phyloP scores from a whole-genome alignment of 176 grass and related monocot genomes.

The Aegilops bicornis region DNA sequence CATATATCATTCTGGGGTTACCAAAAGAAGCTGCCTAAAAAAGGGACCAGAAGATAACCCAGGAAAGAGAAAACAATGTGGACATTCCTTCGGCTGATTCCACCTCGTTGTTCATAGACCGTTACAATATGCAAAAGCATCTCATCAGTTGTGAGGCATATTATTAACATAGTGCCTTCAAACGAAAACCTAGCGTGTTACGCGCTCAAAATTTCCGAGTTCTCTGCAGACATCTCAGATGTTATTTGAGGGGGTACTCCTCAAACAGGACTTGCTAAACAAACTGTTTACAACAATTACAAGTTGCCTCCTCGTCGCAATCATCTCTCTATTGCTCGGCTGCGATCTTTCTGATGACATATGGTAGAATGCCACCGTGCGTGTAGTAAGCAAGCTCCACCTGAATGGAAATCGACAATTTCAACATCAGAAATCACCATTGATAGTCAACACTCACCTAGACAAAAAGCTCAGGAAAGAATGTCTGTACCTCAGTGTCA shows the following conservation, averaged over 20 bases:
- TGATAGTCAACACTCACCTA: background rate
- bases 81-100: background rate
- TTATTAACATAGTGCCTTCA: constrained; percentile 34
- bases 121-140: constrained; percentile 11
- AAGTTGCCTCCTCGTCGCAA: constrained; percentile 17
- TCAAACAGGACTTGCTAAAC: constrained; percentile 41
- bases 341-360: constrained; percentile 65
- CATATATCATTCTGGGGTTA: too few relatives aligned
- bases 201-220: constrained; percentile 40
- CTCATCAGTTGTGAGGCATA: constrained; percentile 12
- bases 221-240: constrained; percentile 29
- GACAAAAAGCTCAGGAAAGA: background rate
- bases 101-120: background rate
- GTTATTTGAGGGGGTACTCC: constrained; percentile 34
- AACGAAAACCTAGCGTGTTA: background rate
- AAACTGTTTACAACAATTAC: constrained; percentile 46
- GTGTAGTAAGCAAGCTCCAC: constrained; percentile 96
- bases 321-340: constrained; percentile 51
- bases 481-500: constrained; percentile 72
- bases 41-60: too few relatives aligned
- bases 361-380: constrained; percentile 90
- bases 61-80: background rate
- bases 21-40: too few relatives aligned
- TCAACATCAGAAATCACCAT: constrained; percentile 10
- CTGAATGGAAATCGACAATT: constrained; percentile 24